A percentile compares a stretch with the other conserved stretches of the same genome.
phyloP scores from a whole-genome alignment of 768 basidiomycete genomes.

The Stropharia rugosoannulata region DNA sequence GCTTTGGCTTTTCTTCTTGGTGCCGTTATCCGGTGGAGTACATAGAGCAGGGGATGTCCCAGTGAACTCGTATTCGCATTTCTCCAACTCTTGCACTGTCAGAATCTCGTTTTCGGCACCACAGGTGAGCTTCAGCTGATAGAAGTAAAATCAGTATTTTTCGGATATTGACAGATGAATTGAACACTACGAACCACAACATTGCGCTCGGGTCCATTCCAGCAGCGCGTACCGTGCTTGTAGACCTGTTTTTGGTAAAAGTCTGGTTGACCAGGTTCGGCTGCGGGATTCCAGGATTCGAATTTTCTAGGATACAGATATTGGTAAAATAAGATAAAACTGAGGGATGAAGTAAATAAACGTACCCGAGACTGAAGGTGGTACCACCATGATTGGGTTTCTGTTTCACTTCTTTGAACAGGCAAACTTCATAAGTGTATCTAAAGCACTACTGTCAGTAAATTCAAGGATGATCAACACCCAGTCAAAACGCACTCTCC shows the following conservation, averaged over 20 bases:
- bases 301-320: conserved; percentile 52
- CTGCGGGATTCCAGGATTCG: conserved; percentile 72
- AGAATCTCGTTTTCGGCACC: conserved; percentile 82
- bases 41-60: conserved; percentile 88
- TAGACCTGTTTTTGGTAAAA: conserved; percentile 87
- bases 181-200: conserved; percentile 55
- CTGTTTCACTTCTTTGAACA: conserved; percentile 87
- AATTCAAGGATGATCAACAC: background rate
- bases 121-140: conserved; percentile 77
- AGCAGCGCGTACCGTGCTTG: conserved; percentile 83
- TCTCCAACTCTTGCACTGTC: conserved; percentile 85
- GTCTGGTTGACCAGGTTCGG: conserved; percentile 57
- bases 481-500: conserved; percentile 74
- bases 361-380: conserved; percentile 81
- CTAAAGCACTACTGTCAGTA: conserved; percentile 35
- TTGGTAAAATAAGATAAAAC: background rate
- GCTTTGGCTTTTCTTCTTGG: conserved; percentile 33
- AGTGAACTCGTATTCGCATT: conserved; percentile 91
- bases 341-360: conserved; percentile 5
- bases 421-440: conserved; percentile 92
- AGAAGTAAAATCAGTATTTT: background rate
- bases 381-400: conserved; percentile 81
- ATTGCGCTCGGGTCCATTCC: conserved; percentile 93
- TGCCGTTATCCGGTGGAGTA: conserved; percentile 44
- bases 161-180: background rate